Conservation (phyloP, 2,329 filamentous ascomycete genomes). For the Penicillium hesseltinei region DNA sequence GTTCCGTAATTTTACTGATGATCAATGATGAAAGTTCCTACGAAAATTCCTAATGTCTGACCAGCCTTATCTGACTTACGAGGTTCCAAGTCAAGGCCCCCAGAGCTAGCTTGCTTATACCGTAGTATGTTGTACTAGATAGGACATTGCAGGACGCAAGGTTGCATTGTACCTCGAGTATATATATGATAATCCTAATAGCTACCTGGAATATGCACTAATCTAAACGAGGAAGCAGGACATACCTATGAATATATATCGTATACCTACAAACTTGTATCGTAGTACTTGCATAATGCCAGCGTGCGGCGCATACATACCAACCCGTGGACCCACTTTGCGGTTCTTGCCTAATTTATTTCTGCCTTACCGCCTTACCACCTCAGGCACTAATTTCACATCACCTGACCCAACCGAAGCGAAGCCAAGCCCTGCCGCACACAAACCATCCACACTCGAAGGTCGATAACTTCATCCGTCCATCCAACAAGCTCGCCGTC, state of each 20-base stretch:
- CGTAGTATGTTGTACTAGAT: neutral
- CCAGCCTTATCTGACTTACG: neutral
- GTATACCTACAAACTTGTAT: neutral
- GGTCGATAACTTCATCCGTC: constrained; percentile 37
- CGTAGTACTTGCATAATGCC: neutral
- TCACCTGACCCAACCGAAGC: constrained; percentile 41
- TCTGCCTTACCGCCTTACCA: constrained; percentile 10
- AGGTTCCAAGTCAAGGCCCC: neutral
- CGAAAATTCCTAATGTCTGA: neutral
- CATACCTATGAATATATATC: too few relatives aligned
- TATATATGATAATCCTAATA: too few relatives aligned
- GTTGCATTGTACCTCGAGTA: too few relatives aligned
- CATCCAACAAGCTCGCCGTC: constrained; percentile 41
- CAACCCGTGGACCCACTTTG: neutral
- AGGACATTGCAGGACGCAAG: neutral
- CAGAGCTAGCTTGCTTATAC: neutral
- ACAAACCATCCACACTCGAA: constrained; percentile 38
- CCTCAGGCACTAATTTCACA: constrained; percentile 18
- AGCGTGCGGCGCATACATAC: neutral
- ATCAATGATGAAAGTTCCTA: too few relatives aligned
- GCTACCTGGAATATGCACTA: neutral
- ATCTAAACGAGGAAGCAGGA: too few relatives aligned
- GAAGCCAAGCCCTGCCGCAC: constrained; percentile 44
- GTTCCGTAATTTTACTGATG: neutral
- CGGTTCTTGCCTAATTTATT: neutral